phyloP scores from a whole-genome alignment of 176 grass and related monocot species.

The Ensete glaucum region DNA sequence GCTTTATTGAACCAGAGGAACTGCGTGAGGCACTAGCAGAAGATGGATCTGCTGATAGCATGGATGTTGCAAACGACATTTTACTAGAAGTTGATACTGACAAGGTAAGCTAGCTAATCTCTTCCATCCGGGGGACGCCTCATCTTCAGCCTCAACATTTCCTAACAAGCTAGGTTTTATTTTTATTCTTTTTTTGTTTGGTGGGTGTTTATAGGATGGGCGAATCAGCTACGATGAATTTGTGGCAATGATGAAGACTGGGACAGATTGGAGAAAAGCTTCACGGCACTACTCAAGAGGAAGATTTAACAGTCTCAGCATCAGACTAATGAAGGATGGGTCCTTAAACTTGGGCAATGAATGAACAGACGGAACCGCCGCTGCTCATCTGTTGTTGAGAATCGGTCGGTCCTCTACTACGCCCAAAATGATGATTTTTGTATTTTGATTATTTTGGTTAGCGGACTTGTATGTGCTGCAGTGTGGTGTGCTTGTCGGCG shows the following conservation, averaged over 20 bases:
- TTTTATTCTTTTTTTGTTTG: constrained; percentile 9
- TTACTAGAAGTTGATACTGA: constrained; percentile 96
- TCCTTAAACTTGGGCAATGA: constrained; percentile 75
- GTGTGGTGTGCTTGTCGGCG: constrained; percentile 7
- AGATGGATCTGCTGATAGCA: constrained; percentile 70
- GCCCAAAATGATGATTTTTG: constrained; percentile 50
- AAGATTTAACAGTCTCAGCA: constrained; percentile 97
- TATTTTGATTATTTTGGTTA: constrained; percentile 46
- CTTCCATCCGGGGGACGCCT: neutral
- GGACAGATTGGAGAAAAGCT: constrained; percentile 98
- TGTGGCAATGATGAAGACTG: constrained; percentile 98
- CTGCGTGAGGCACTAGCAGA: constrained; percentile 67
- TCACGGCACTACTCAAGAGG: constrained; percentile 98
- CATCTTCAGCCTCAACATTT: neutral
- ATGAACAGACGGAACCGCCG: constrained; percentile 23
- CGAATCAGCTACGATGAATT: constrained; percentile 99
- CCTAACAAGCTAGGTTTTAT: constrained; percentile 5
- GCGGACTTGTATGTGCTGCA: constrained; percentile 2
- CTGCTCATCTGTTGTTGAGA: constrained; percentile 24
- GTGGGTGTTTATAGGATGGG: constrained; percentile 54
- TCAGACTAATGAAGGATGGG: constrained; percentile 92
- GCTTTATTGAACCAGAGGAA: constrained; percentile 87
- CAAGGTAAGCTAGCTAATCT: constrained; percentile 40
- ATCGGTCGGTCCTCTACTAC: constrained; percentile 15
- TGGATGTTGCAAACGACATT: constrained; percentile 91